Evolutionary conservation across 305 asterid species (phyloP).

Genomic region (Fraxinus angustifolia): DNA sequence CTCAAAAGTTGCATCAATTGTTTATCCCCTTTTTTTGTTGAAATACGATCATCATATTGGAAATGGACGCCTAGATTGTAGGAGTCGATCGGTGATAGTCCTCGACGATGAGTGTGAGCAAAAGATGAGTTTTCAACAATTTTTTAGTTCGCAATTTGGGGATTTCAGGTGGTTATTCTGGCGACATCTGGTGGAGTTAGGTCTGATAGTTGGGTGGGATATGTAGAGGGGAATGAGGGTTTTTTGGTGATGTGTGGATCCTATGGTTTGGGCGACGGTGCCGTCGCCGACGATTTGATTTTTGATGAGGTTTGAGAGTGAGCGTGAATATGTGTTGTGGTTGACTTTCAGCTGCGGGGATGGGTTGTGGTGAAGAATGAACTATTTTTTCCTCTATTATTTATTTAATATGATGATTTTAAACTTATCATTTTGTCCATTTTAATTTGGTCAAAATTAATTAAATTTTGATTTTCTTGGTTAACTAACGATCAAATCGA

Average conservation of each 20-base stretch:
- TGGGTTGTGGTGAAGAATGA: background rate
- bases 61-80: background rate
- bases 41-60: background rate
- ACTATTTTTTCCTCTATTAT: no score
- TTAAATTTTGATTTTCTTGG: no score
- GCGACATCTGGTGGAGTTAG: background rate
- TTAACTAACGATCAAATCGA: no score
- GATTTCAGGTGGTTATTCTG: background rate
- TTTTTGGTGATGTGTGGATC: background rate
- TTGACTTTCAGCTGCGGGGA: background rate
- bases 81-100: background rate
- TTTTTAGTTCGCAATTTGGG: background rate
- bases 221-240: background rate
- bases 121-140: background rate
- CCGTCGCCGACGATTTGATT: background rate
- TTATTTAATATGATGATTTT: background rate
- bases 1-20: background rate
- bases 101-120: no score
- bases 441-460: background rate
- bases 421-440: background rate
- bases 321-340: background rate
- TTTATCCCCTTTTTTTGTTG: background rate
- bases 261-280: background rate
- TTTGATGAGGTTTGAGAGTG: background rate
- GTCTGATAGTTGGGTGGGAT: background rate